Evolutionary conservation across 2,329 filamentous ascomycete genomes (phyloP).

Genomic region (Neonectria ditissima): DNA sequence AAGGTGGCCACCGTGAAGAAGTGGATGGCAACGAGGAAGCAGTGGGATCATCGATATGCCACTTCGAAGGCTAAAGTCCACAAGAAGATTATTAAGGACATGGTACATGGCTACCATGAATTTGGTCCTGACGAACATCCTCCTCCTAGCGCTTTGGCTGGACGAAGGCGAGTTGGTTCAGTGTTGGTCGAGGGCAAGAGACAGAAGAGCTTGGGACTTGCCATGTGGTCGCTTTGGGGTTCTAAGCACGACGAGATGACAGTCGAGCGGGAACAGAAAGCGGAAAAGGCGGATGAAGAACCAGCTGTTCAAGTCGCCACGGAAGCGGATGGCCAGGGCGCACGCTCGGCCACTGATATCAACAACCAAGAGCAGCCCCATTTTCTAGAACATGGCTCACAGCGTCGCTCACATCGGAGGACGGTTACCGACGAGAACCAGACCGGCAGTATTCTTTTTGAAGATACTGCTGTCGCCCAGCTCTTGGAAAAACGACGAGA

Average conservation of each 20-base stretch:
- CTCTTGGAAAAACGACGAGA: constrained; percentile 58
- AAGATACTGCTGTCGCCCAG: constrained; percentile 57
- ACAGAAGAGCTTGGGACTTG: constrained; percentile 78
- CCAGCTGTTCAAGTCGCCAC: constrained; percentile 49
- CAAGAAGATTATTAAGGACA: constrained; percentile 78
- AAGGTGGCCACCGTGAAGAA: constrained; percentile 84
- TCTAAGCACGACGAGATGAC: constrained; percentile 88
- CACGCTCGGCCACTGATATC: constrained; percentile 56
- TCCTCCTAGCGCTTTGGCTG: constrained; percentile 85
- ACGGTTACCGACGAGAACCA: constrained; percentile 66
- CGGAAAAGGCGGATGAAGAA: constrained; percentile 60
- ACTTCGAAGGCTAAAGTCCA: constrained; percentile 78
- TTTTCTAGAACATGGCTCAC: constrained; percentile 38
- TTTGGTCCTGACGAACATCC: constrained; percentile 80
- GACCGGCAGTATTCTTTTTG: constrained; percentile 49
- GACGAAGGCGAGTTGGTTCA: constrained; percentile 66
- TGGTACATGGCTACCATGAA: constrained; percentile 76
- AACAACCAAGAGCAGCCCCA: constrained; percentile 51
- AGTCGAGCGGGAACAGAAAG: constrained; percentile 68
- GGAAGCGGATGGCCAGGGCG: constrained; percentile 57
- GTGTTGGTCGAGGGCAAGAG: constrained; percentile 62
- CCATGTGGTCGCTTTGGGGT: constrained; percentile 88
- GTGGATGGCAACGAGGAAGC: constrained; percentile 81
- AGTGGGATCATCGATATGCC: constrained; percentile 80
- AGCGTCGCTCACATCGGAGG: constrained; percentile 58